phyloP scores from a whole-genome alignment of 331 rosid species.

The Saraca asoca region DNA sequence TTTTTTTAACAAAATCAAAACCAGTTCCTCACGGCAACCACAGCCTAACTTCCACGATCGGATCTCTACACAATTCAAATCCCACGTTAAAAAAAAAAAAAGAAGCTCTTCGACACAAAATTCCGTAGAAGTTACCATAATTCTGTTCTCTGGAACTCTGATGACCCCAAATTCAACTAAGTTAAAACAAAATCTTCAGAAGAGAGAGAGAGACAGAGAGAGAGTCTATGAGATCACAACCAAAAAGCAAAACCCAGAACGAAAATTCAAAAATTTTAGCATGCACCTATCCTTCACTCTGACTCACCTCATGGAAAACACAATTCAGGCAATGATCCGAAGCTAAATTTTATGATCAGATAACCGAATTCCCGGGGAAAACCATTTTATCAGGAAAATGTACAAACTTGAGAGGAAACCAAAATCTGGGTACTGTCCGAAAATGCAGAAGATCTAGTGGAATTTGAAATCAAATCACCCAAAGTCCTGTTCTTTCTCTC shows the following conservation, averaged over 20 bases:
- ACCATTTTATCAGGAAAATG: slow-evolving; percentile 29
- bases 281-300: slow-evolving; percentile 4
- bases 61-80: slow-evolving; percentile 53
- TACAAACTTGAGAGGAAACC: slow-evolving; percentile 5
- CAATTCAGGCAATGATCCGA: slow-evolving; percentile 38
- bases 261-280: slow-evolving; percentile 29
- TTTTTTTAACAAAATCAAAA: slow-evolving; percentile 20
- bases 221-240: slow-evolving; percentile 25
- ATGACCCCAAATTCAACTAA: slow-evolving; percentile 32
- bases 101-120: slow-evolving; percentile 18
- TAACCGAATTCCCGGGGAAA: slow-evolving; percentile 36
- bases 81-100: slow-evolving; percentile 5
- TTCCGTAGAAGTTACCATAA: slow-evolving; percentile 23
- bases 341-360: slow-evolving; percentile 41
- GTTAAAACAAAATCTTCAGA: slow-evolving; percentile 14
- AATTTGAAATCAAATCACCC: slow-evolving; percentile 34
- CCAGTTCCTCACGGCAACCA: slow-evolving; percentile 12
- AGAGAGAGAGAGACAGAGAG: slow-evolving; percentile 25
- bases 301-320: slow-evolving; percentile 57
- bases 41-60: slow-evolving; percentile 45
- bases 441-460: slow-evolving; percentile 43
- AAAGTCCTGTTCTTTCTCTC: slow-evolving; percentile 6
- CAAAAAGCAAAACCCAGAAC: slow-evolving; percentile 24
- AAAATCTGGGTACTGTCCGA: slow-evolving; percentile 16
- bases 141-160: slow-evolving; percentile 25